A percentile compares a stretch with the other conserved stretches of the same genome.
These are phyloP conservation scores for Dorcoceras hygrometricum DNA, from an alignment of 257 asterid species.

Conservation along the genomic window DNA sequence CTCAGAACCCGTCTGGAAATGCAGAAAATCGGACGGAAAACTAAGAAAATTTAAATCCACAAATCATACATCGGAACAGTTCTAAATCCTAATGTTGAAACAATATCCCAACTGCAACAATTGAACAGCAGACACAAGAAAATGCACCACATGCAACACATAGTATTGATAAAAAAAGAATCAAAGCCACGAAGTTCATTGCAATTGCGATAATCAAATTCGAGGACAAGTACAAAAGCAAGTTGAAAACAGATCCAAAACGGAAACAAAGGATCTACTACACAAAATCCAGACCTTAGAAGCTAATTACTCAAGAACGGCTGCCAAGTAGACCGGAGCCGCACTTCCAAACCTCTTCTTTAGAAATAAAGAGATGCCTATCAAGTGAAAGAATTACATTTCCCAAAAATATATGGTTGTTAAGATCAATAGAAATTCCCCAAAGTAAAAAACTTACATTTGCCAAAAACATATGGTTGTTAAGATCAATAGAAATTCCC, in stretches of 20 bases:
- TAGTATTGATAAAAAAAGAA: background rate
- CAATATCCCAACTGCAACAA: background rate
- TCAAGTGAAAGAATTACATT: too few species aligned
- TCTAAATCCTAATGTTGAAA: background rate
- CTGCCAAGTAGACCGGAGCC: slow-evolving; percentile 51
- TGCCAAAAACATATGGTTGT: too few species aligned
- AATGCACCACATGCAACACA: background rate
- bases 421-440: too few species aligned
- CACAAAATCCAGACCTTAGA: slow-evolving; percentile 34
- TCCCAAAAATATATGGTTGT: too few species aligned
- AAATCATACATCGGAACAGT: background rate
- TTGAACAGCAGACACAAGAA: background rate
- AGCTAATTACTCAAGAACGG: slow-evolving; percentile 48
- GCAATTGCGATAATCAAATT: background rate
- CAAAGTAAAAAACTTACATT: too few species aligned
- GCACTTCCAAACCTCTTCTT: slow-evolving; percentile 42
- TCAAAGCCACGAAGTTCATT: background rate
- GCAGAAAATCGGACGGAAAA: background rate
- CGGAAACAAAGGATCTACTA: background rate
- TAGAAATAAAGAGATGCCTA: too few species aligned
- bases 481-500: too few species aligned
- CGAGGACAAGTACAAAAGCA: background rate
- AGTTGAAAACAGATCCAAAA: background rate
- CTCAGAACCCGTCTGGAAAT: background rate
- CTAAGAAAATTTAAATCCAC: too few species aligned